These are phyloP conservation scores for Aspergillus diversus DNA, from an alignment of 495 filamentous ascomycete species.

Conservation along the genomic window DNA sequence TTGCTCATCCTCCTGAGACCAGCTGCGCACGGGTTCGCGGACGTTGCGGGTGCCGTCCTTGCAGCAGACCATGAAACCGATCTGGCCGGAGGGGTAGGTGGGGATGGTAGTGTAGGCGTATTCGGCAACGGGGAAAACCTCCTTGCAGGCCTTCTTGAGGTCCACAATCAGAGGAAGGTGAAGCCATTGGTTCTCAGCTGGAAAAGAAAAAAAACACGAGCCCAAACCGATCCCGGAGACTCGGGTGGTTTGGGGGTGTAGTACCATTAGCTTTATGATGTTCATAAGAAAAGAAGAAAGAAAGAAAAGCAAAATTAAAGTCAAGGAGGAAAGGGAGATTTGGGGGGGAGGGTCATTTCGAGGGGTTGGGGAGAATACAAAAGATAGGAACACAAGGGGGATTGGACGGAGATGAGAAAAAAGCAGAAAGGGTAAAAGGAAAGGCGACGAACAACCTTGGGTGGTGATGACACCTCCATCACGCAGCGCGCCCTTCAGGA, in stretches of 20 bases:
- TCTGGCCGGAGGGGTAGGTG: slow-evolving; percentile 98
- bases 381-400: slow-evolving; percentile 15
- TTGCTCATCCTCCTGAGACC: slow-evolving; percentile 85
- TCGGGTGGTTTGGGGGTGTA: slow-evolving; percentile 41
- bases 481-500: slow-evolving; percentile 82
- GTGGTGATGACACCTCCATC: slow-evolving; percentile 99
- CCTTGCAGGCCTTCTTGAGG: slow-evolving; percentile 93
- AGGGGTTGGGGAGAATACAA: slow-evolving; percentile 12
- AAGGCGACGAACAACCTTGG: slow-evolving; percentile 98
- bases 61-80: slow-evolving; percentile 99
- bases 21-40: slow-evolving; percentile 76
- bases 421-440: slow-evolving; percentile 40
- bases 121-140: slow-evolving; percentile 96
- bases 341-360: not conserved
- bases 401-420: slow-evolving; percentile 10
- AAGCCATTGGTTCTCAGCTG: slow-evolving; percentile 99
- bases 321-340: not conserved
- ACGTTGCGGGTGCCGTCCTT: slow-evolving; percentile 88
- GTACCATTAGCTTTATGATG: slow-evolving; percentile 33
- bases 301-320: slow-evolving; percentile 5
- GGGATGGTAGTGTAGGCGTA: slow-evolving; percentile 99
- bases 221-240: slow-evolving; percentile 39
- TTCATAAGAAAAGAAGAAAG: slow-evolving; percentile 14
- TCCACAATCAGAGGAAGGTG: slow-evolving; percentile 87
- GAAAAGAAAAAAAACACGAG: slow-evolving; percentile 30